phyloP scores from a whole-genome alignment of 495 filamentous ascomycete genomes.

The Penicillium cataractarum region DNA sequence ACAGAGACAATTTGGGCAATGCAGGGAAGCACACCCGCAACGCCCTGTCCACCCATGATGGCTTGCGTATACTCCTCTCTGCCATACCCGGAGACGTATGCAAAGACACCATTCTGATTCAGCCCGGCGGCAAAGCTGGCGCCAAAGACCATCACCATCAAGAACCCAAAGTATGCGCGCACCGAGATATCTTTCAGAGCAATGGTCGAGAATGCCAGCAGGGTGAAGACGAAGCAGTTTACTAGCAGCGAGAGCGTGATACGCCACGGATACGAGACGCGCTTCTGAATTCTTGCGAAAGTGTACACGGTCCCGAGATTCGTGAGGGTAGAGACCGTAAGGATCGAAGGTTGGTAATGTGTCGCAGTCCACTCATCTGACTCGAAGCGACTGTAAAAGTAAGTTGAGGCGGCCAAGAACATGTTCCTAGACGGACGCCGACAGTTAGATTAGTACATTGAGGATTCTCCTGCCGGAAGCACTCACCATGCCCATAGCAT shows the following conservation, averaged over 20 bases:
- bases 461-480: too few relatives aligned
- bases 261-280: conserved; percentile 81
- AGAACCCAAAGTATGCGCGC: conserved; percentile 72
- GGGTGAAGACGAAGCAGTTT: conserved; percentile 69
- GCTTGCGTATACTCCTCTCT: conserved; percentile 87
- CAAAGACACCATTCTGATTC: conserved; percentile 93
- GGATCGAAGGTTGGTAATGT: conserved; percentile 86
- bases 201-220: conserved; percentile 80
- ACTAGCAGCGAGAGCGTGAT: conserved; percentile 74
- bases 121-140: conserved; percentile 80
- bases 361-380: conserved; percentile 67
- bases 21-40: conserved; percentile 89
- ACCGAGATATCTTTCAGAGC: conserved; percentile 62
- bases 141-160: conserved; percentile 80
- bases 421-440: conserved; percentile 72
- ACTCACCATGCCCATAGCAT: conserved; percentile 95
- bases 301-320: conserved; percentile 74
- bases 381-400: conserved; percentile 84
- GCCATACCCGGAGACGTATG: conserved; percentile 84
- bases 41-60: conserved; percentile 92
- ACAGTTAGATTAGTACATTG: not conserved
- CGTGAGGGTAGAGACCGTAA: conserved; percentile 81
- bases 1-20: conserved; percentile 83
- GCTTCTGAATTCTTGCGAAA: conserved; percentile 76
- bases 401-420: conserved; percentile 94